A percentile compares a stretch with the other conserved stretches of the same genome.
phyloP scores from a whole-genome alignment of 2,329 filamentous ascomycete species.

The Aspergillus brasiliensis region DNA sequence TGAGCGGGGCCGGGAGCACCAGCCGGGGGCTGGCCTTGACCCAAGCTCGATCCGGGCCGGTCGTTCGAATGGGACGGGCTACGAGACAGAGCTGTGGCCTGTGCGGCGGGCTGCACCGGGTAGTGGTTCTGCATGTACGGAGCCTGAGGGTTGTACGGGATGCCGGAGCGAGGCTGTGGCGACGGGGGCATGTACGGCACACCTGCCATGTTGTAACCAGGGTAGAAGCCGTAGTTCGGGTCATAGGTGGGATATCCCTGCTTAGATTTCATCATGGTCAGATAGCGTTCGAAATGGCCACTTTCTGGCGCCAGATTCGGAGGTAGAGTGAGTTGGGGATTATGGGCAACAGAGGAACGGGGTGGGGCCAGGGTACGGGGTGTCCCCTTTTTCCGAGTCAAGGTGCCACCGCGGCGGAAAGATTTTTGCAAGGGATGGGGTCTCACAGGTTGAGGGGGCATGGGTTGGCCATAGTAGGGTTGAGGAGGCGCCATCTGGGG shows the following conservation, averaged over 20 bases:
- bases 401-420: slow-evolving; percentile 32
- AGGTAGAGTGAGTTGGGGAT: slow-evolving; percentile 26
- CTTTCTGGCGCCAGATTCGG: slow-evolving; percentile 69
- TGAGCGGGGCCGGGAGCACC: slow-evolving; percentile 53
- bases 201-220: slow-evolving; percentile 37
- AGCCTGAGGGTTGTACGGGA: slow-evolving; percentile 52
- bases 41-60: slow-evolving; percentile 61
- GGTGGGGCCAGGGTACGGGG: slow-evolving; percentile 29
- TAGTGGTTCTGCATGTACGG: slow-evolving; percentile 57
- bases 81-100: slow-evolving; percentile 74
- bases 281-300: slow-evolving; percentile 71
- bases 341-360: slow-evolving; percentile 21
- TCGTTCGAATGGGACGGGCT: slow-evolving; percentile 78
- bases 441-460: slow-evolving; percentile 64
- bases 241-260: slow-evolving; percentile 62
- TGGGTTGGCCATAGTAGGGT: slow-evolving; percentile 59
- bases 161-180: slow-evolving; percentile 50
- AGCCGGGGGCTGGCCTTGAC: slow-evolving; percentile 56
- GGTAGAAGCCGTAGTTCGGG: slow-evolving; percentile 45
- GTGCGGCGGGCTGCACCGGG: slow-evolving; percentile 51
- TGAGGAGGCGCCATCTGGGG: slow-evolving; percentile 64
- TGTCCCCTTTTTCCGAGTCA: slow-evolving; percentile 38
- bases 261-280: slow-evolving; percentile 62
- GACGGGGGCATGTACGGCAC: slow-evolving; percentile 49
- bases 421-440: slow-evolving; percentile 41